Evolutionary conservation across 495 filamentous ascomycete genomes (phyloP).

Genomic region (Aspergillus olivimuriae): DNA sequence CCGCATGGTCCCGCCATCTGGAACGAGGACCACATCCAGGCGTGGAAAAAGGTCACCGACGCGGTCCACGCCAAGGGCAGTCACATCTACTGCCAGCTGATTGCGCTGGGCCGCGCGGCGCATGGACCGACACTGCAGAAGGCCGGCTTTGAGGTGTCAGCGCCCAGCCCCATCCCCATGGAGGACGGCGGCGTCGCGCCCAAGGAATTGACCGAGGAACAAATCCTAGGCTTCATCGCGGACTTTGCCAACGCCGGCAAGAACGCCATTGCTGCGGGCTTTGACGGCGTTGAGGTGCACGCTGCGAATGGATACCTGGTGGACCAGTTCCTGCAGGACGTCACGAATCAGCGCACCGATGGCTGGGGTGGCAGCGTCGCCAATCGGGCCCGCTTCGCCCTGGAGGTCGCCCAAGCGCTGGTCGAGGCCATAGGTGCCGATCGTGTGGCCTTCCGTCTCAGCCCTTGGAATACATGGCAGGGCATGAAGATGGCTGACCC

Average conservation of each 20-base stretch:
- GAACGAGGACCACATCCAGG: constrained; percentile 31
- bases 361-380: constrained; percentile 61
- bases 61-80: constrained; percentile 46
- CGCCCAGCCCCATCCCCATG: constrained; percentile 37
- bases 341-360: constrained; percentile 57
- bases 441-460: constrained; percentile 50
- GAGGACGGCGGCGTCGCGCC: constrained; percentile 24
- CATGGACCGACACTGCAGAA: constrained; percentile 30
- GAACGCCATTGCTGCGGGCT: constrained; percentile 53
- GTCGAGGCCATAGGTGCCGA: constrained; percentile 54
- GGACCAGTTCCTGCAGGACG: constrained; percentile 66
- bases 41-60: constrained; percentile 42
- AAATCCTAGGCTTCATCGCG: constrained; percentile 50
- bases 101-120: constrained; percentile 54
- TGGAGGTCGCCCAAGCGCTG: constrained; percentile 57
- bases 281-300: constrained; percentile 55
- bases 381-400: constrained; percentile 54
- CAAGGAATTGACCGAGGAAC: constrained; percentile 42
- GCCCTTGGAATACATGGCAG: constrained; percentile 55
- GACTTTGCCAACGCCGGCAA: constrained; percentile 55
- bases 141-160: constrained; percentile 5
- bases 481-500: constrained; percentile 59
- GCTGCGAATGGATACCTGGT: constrained; percentile 69
- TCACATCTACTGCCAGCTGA: constrained; percentile 45
- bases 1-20: constrained; percentile 42